A percentile compares a stretch with the other conserved stretches of the same genome.
Evolutionary conservation across 23 red algal genomes (phyloP).

Genomic region (Gracilariopsis chorda): DNA sequence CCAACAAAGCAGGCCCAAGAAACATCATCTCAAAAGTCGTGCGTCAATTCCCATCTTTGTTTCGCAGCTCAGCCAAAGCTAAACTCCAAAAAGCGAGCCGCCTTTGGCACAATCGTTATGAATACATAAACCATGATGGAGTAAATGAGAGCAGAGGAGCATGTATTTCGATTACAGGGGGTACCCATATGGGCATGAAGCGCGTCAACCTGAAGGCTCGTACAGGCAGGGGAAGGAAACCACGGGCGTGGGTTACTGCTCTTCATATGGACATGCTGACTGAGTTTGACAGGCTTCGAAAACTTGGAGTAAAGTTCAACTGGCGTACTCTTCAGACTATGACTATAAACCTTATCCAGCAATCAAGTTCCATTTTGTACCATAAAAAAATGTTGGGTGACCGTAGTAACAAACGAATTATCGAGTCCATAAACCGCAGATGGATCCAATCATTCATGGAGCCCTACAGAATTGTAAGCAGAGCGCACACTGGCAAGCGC

Average conservation of each 20-base stretch:
- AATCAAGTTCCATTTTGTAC: not conserved
- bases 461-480: slow-evolving; percentile 2
- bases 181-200: not conserved
- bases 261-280: not conserved
- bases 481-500: slow-evolving; percentile 11
- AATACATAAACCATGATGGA: too few species aligned
- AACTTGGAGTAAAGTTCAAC: not conserved
- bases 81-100: too few species aligned
- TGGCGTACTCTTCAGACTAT: not conserved
- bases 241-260: not conserved
- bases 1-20: too few species aligned
- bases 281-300: too few species aligned
- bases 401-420: not conserved
- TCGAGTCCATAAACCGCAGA: not conserved
- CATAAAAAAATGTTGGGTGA: not conserved
- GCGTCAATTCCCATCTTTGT: too few species aligned
- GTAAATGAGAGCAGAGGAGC: too few species aligned
- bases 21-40: too few species aligned
- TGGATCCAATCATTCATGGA: slow-evolving; percentile 24
- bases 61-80: too few species aligned
- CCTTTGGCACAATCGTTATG: too few species aligned
- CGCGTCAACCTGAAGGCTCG: too few species aligned
- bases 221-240: not conserved
- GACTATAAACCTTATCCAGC: not conserved
- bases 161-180: not conserved